Evolutionary conservation across 495 filamentous ascomycete species (phyloP).

Genomic region (Aspergillus mulundensis): DNA sequence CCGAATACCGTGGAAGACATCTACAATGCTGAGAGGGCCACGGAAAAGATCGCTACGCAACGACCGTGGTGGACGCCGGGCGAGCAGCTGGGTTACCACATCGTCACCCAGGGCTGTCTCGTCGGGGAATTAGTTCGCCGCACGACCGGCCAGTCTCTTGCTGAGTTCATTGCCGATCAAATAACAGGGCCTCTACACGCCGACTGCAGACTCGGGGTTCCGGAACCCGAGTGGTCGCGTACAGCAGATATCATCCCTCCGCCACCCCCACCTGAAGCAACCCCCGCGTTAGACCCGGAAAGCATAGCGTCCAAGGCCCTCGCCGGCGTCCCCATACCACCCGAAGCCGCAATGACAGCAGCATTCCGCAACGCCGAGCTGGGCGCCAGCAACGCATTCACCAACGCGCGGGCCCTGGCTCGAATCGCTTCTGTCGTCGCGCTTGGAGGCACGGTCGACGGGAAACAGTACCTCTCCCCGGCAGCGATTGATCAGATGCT

Average conservation of each 20-base stretch:
- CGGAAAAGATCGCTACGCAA: slow-evolving; percentile 31
- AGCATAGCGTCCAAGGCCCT: slow-evolving; percentile 14
- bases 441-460: slow-evolving; percentile 28
- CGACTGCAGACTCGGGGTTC: slow-evolving; percentile 35
- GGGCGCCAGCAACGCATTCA: slow-evolving; percentile 28
- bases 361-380: slow-evolving; percentile 23
- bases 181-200: slow-evolving; percentile 33
- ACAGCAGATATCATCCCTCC: slow-evolving; percentile 26
- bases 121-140: slow-evolving; percentile 37
- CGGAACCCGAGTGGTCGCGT: slow-evolving; percentile 29
- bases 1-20: slow-evolving; percentile 27
- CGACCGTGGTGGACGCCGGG: slow-evolving; percentile 44
- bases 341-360: slow-evolving; percentile 9
- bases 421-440: slow-evolving; percentile 29
- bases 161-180: slow-evolving; percentile 39
- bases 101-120: slow-evolving; percentile 34
- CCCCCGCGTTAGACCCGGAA: slow-evolving; percentile 7
- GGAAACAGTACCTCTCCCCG: slow-evolving; percentile 24
- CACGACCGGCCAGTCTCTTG: slow-evolving; percentile 33
- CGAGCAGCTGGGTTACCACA: slow-evolving; percentile 34
- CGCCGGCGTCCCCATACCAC: slow-evolving; percentile 1
- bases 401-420: slow-evolving; percentile 32
- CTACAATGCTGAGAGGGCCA: slow-evolving; percentile 23
- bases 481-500: slow-evolving; percentile 32
- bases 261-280: background rate